Conservation (phyloP, 306 rosid genomes). For the Sicyos baderoa region DNA sequence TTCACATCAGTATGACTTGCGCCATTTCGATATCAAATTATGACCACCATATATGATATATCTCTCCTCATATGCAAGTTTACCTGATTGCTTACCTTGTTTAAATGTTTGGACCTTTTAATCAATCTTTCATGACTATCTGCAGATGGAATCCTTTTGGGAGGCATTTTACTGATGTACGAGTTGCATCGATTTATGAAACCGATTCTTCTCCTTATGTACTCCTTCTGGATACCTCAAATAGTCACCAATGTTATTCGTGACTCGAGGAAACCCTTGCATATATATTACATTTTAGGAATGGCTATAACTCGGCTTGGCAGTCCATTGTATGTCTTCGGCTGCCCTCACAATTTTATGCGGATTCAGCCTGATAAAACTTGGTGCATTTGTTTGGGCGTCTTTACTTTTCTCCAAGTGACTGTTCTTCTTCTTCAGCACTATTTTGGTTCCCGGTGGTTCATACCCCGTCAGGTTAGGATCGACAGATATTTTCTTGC, state of each 20-base stretch:
- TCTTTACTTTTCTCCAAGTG: constrained; percentile 69
- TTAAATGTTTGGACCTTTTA: constrained; percentile 21
- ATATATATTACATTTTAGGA: constrained; percentile 87
- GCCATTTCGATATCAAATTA: too few relatives aligned
- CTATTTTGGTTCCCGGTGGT: constrained; percentile 89
- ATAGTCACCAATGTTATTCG: constrained; percentile 76
- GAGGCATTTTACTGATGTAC: constrained; percentile 91
- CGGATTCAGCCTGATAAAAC: constrained; percentile 65
- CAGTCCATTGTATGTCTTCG: constrained; percentile 69
- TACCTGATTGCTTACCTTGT: not conserved
- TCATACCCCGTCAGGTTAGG: constrained; percentile 94
- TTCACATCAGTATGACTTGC: too few relatives aligned
- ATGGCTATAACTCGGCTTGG: constrained; percentile 76
- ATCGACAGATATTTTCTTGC: constrained; percentile 1
- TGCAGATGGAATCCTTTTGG: constrained; percentile 96
- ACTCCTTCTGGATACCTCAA: constrained; percentile 97
- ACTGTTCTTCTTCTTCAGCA: constrained; percentile 85
- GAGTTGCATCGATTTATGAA: constrained; percentile 78
- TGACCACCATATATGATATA: too few relatives aligned
- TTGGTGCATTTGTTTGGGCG: constrained; percentile 66
- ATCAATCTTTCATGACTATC: constrained; percentile 20
- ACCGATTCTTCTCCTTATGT: constrained; percentile 73
- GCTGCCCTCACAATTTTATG: constrained; percentile 95
- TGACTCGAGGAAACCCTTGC: constrained; percentile 91
- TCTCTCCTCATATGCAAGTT: not conserved